These are phyloP conservation scores for Kazachstania viticola DNA, from an alignment of 805 yeast species.

Conservation along the genomic window DNA sequence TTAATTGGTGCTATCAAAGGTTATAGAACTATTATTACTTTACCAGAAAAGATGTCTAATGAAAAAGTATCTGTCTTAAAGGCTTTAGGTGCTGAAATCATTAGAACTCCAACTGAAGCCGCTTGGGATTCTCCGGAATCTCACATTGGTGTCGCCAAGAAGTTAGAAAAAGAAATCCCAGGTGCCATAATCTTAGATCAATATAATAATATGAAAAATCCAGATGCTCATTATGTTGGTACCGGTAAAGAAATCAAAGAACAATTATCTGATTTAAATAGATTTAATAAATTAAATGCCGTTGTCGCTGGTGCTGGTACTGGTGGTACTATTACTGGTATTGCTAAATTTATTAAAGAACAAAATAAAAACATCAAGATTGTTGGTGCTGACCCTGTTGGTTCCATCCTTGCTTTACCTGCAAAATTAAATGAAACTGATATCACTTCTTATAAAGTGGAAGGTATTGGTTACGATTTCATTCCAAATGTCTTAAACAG, in stretches of 20 bases:
- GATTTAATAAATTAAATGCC: slow-evolving; percentile 50
- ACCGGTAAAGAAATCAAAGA: slow-evolving; percentile 82
- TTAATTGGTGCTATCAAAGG: slow-evolving; percentile 80
- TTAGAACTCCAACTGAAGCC: slow-evolving; percentile 85
- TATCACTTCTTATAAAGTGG: slow-evolving; percentile 57
- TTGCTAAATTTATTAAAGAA: slow-evolving; percentile 64
- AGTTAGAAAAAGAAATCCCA: slow-evolving; percentile 72
- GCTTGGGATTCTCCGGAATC: slow-evolving; percentile 91
- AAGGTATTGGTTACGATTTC: slow-evolving; percentile 87
- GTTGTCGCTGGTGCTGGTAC: slow-evolving; percentile 91
- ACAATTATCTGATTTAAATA: slow-evolving; percentile 39
- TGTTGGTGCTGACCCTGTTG: slow-evolving; percentile 78
- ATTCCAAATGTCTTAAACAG: slow-evolving; percentile 72
- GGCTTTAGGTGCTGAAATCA: slow-evolving; percentile 83
- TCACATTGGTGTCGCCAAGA: slow-evolving; percentile 78
- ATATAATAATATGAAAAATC: slow-evolving; percentile 68
- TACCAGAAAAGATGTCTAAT: slow-evolving; percentile 87
- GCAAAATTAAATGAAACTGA: slow-evolving; percentile 51
- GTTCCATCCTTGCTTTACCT: slow-evolving; percentile 76
- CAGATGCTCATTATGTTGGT: slow-evolving; percentile 72
- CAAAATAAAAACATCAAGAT: slow-evolving; percentile 49
- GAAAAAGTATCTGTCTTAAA: slow-evolving; percentile 81
- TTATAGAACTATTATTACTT: slow-evolving; percentile 74
- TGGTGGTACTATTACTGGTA: slow-evolving; percentile 85
- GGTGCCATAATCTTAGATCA: slow-evolving; percentile 79